Base-by-base conservation (phyloP, 192 early-diverging fungal genomes). In the Neocallimastix lanati region DNA sequence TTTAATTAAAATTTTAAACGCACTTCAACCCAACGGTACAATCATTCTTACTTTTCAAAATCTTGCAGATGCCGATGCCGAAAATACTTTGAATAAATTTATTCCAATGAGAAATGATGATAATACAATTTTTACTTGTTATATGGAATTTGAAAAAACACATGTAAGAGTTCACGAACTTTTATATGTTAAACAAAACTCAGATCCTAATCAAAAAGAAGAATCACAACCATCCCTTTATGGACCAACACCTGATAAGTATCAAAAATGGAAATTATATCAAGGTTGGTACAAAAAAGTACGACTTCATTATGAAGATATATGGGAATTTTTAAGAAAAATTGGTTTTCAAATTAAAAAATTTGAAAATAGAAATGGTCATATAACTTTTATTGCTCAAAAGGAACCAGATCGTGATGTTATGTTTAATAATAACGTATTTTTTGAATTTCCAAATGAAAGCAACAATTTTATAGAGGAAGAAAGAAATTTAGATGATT, bases 61-160 rank as follows among this genome's bases (percentile, higher is more conserved):
- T 76, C 38, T 84, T 76, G 82, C 79, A 14, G 29, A 76, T 13
- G 28, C 84, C 12, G 38, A 79, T 18, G 82, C 25, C 7, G 50
- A 67, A 67, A 67, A 67, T 67, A 67, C 79, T 18, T 78, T 78
- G 9, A 83, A 83, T 80, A 79, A 83, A 28, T 85, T 85, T 77
- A 82, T 85, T 80, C 84, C 84, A 5, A 82, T 85, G 29, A 78
- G 83, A 16, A 80, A 79, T 12, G 84, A 85, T 76, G 81, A 78
- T 67, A 38, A 79, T 77, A 83, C 82, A 1, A 81, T 85, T 30
- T 85, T 85, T 58, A 85, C 84, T 21, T 83, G 82, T 30, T 85
- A 83, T 33, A 78, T 85, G 30, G 84, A 85, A 78, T 29, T 77
- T 18, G 82, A 58, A n/a, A 81, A 77, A 29, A 81, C 81, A 28